These are phyloP conservation scores for Globisporangium uncinulatum DNA, from an alignment of 352 stramenopile species.

Conservation along the genomic window DNA sequence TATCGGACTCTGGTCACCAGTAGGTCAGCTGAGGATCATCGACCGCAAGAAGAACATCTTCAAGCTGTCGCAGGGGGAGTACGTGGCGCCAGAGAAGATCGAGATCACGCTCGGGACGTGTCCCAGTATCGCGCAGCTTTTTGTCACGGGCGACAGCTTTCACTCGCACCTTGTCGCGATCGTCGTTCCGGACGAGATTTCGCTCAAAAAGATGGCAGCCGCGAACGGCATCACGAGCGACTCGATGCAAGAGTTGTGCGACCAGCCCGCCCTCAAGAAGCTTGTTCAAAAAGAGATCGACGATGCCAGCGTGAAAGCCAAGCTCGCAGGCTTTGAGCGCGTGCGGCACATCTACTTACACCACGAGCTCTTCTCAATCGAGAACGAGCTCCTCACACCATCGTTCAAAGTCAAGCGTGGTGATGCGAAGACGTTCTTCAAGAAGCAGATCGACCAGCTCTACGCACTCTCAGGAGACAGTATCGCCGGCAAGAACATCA, in stretches of 20 bases:
- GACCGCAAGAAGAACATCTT: constrained; percentile 94
- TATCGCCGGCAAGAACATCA: constrained; percentile 31
- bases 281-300: constrained; percentile 48
- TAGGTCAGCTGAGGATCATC: constrained; percentile 89
- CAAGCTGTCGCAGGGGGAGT: constrained; percentile 94
- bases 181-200: constrained; percentile 77
- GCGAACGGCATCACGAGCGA: constrained; percentile 21
- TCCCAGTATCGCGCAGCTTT: constrained; percentile 90
- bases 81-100: constrained; percentile 96
- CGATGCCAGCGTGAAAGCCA: constrained; percentile 36
- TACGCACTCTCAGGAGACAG: constrained; percentile 58
- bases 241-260: constrained; percentile 43
- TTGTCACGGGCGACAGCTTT: constrained; percentile 95
- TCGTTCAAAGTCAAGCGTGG: constrained; percentile 95
- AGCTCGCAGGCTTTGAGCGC: constrained; percentile 92
- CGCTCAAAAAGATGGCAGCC: constrained; percentile 29
- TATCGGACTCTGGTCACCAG: constrained; percentile 91
- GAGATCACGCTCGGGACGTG: constrained; percentile 91
- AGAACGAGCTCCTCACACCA: constrained; percentile 95
- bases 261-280: constrained; percentile 37
- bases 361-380: constrained; percentile 86
- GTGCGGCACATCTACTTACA: constrained; percentile 90
- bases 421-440: constrained; percentile 55
- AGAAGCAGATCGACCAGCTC: constrained; percentile 64
- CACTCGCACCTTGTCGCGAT: constrained; percentile 94